These are phyloP conservation scores for Cercospora sp. DNA, from an alignment of 2,329 filamentous ascomycete genomes.

Conservation along the genomic window DNA sequence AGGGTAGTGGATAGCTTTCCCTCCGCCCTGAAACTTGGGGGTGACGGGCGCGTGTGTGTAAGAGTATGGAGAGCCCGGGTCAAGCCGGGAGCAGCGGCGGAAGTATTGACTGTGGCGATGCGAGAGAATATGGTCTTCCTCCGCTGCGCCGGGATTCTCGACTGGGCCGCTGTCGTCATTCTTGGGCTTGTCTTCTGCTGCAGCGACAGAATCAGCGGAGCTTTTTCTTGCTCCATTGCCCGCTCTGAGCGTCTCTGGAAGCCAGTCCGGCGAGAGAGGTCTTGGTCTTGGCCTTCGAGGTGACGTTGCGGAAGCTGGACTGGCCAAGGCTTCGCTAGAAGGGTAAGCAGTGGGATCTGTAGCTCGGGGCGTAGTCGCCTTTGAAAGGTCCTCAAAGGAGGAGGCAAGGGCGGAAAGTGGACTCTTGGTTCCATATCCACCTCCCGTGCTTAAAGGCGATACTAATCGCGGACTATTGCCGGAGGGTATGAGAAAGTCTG, in stretches of 20 bases:
- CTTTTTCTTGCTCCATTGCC: neutral
- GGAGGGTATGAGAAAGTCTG: neutral
- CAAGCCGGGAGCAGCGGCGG: neutral
- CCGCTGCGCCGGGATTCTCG: neutral
- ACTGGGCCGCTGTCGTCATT: neutral
- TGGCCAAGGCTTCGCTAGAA: neutral
- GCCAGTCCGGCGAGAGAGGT: constrained; percentile 5
- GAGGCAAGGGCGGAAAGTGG: neutral
- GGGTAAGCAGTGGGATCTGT: neutral
- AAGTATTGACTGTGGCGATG: neutral
- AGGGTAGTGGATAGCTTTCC: neutral
- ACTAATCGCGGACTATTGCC: neutral
- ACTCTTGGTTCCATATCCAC: neutral
- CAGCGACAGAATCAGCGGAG: neutral
- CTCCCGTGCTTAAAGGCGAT: neutral
- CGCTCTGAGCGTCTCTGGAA: constrained; percentile 7
- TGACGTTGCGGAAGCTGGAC: neutral
- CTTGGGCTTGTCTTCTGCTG: neutral
- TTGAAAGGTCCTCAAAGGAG: neutral
- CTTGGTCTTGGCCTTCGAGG: neutral
- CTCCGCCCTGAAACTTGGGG: neutral
- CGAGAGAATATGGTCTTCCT: neutral
- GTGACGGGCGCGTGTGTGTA: neutral
- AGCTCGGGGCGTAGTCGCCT: neutral
- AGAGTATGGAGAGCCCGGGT: neutral